Base-by-base conservation (phyloP, 2,329 filamentous ascomycete genomes). In the Arachnomyces sp. region DNA sequence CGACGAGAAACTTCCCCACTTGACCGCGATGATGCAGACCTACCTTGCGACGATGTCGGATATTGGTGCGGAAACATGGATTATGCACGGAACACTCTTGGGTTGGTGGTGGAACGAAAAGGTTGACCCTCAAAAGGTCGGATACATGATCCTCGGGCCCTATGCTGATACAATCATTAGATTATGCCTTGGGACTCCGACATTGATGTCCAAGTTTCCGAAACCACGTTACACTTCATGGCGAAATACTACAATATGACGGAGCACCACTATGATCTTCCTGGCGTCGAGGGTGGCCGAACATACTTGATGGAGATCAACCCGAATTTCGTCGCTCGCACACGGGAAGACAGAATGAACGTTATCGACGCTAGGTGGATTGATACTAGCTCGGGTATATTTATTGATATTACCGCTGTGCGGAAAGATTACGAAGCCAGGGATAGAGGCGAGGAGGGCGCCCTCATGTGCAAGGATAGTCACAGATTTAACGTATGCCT, bases 71-170 rank as follows among this genome's bases (percentile, higher is more conserved):
- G 71, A 77, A 47, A 79, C 76, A 7, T 80, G 76, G 76, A 71
- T 80, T 42, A 78, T 79, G 72, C 76, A 80, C 48, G 76, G 76
- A 9, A 73, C 71, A 4, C 58, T 80, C 31, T 60, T 79, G 12
- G 73, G 74, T 28, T 79, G 76, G 76, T 79, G 72, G 69, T 80
- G 76, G 76, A 78, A 77, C 48, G 65, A 70, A 39, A 68, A 70
- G 56, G 64, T 66, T 42, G 37, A 48, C 29, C 33, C 16, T 25
- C 8, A 12, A 4, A 8, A 14, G 7, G 33, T 38, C n/a, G 14
- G 18, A 31, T 18, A 14, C 5, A 14, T 31, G 17, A 25, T 9
- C n/a, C 34, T 18, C 3, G 13, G 38, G 18, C 37, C 12, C 35
- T 32, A 40, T 20, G 29, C 8, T 9, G n/a, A 12, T 11, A 9